phyloP scores from a whole-genome alignment of 345 rosid genomes.

The Eucalyptus albens region DNA sequence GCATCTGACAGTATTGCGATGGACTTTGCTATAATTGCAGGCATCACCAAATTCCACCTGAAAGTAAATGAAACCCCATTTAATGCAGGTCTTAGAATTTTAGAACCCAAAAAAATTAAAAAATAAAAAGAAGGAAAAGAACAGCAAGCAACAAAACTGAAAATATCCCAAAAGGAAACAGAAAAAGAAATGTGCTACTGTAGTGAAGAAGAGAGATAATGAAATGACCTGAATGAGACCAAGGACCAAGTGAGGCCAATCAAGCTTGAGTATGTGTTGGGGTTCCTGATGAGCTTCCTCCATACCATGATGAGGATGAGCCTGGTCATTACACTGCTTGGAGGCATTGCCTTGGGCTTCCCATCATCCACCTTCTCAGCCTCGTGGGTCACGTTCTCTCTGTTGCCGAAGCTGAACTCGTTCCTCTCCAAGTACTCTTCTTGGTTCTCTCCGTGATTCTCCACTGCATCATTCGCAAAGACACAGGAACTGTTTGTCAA shows the following conservation, averaged over 20 bases:
- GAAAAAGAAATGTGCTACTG: not conserved
- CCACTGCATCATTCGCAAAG: not conserved
- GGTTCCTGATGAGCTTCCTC: constrained; percentile 98
- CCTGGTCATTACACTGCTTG: constrained; percentile 97
- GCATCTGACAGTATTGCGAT: constrained; percentile 99
- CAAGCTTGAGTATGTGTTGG: constrained; percentile 94
- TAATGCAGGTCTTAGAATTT: not conserved
- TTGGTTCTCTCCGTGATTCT: constrained; percentile 17
- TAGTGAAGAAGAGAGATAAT: not conserved
- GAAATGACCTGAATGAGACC: constrained; percentile 63
- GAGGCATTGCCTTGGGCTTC: constrained; percentile 75
- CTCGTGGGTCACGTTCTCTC: constrained; percentile 32
- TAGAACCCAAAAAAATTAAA: not conserved
- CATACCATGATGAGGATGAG: constrained; percentile 97
- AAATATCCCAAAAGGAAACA: not conserved
- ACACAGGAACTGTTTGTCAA: not conserved
- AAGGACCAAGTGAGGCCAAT: constrained; percentile 92
- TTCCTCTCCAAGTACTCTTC: constrained; percentile 64
- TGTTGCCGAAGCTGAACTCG: constrained; percentile 74
- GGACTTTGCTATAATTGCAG: constrained; percentile 89
- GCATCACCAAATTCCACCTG: constrained; percentile 96
- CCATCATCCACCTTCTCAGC: constrained; percentile 10
- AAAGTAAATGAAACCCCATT: not conserved
- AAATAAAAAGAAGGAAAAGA: not conserved
- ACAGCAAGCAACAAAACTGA: not conserved